These are phyloP conservation scores for Lathyrus sativus DNA, from an alignment of 306 rosid genomes.

Conservation along the genomic window DNA sequence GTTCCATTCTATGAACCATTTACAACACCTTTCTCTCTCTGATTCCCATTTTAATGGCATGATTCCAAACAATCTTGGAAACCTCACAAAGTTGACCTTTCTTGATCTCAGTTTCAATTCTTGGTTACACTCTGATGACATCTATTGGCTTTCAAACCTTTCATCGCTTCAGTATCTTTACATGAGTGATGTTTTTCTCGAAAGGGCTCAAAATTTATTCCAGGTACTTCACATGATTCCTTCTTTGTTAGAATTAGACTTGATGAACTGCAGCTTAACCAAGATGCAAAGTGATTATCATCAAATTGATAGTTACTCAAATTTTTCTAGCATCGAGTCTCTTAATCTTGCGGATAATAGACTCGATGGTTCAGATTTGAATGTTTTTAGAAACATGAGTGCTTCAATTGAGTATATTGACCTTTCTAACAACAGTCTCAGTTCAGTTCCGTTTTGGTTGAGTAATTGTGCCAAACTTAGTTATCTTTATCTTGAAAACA, in stretches of 20 bases:
- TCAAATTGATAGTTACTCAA: slow-evolving; percentile 5
- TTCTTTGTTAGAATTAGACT: slow-evolving; percentile 15
- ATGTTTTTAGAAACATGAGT: slow-evolving; percentile 21
- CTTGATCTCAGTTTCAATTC: slow-evolving; percentile 30
- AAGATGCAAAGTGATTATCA: neutral
- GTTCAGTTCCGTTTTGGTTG: slow-evolving; percentile 37
- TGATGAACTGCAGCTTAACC: neutral
- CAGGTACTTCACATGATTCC: slow-evolving; percentile 33
- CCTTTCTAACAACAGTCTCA: slow-evolving; percentile 25
- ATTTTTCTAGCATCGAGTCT: neutral
- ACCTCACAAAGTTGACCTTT: slow-evolving; percentile 28
- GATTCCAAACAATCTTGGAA: slow-evolving; percentile 30
- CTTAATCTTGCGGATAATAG: neutral
- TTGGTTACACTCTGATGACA: slow-evolving; percentile 4
- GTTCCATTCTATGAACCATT: neutral
- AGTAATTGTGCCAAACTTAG: neutral
- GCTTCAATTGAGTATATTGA: neutral
- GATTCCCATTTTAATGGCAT: slow-evolving; percentile 14
- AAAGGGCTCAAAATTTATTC: slow-evolving; percentile 25
- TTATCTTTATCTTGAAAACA: neutral
- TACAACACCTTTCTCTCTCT: slow-evolving; percentile 29
- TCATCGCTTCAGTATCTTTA: slow-evolving; percentile 23
- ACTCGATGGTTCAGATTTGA: neutral
- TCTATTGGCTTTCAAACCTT: slow-evolving; percentile 41
- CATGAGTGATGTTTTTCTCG: slow-evolving; percentile 32